A percentile compares a stretch with the other conserved stretches of the same genome.
Conservation (phyloP, 305 asterid genomes). For the Solanum hybrid region DNA sequence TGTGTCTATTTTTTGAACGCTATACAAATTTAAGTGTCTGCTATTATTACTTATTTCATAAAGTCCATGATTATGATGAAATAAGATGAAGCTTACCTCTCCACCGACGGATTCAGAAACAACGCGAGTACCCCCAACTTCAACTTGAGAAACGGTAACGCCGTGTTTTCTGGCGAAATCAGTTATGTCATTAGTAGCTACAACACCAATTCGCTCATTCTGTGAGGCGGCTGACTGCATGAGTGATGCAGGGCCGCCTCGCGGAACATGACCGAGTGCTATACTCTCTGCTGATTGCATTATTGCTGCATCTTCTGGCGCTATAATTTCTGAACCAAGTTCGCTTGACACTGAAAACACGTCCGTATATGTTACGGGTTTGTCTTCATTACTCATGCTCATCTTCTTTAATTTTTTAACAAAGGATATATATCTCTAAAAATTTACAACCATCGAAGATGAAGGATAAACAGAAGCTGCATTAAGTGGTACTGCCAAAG, state of each 20-base stretch:
- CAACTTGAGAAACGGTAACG: conserved; percentile 13
- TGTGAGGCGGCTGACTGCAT: conserved; percentile 35
- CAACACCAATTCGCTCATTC: conserved; percentile 18
- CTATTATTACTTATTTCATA: no score
- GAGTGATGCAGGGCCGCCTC: conserved; percentile 35
- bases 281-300: conserved; percentile 35
- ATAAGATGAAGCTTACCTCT: conserved; percentile 15
- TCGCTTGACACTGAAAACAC: conserved; percentile 30
- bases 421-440: background rate
- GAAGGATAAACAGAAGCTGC: background rate
- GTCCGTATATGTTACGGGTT: conserved; percentile 30
- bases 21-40: background rate
- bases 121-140: conserved; percentile 14
- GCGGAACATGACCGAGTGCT: conserved; percentile 25
- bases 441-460: background rate
- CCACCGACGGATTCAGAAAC: conserved; percentile 33
- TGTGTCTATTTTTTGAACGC: fast-evolving
- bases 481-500: conserved; percentile 12
- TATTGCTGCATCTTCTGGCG: conserved; percentile 36
- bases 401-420: background rate
- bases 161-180: background rate
- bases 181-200: conserved; percentile 17
- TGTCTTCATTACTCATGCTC: background rate
- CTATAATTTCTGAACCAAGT: conserved; percentile 21
- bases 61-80: background rate